Evolutionary conservation across 306 rosid genomes (phyloP), one percentile per base, ranked within the genome.

Genomic region (Cucurbita maxima): DNA sequence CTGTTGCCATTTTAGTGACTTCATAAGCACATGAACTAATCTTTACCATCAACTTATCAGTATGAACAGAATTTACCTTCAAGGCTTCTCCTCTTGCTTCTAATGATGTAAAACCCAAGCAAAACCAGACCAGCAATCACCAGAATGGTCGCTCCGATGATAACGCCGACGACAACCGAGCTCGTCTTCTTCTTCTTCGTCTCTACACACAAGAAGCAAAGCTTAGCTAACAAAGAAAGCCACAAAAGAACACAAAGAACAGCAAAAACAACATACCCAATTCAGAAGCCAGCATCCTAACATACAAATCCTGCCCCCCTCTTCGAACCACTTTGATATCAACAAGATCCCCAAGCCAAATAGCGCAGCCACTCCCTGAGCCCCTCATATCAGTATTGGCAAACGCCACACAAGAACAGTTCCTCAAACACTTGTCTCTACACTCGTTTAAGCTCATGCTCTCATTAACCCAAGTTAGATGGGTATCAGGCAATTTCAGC

Each of bases 321-420:
- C 11, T 34, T 53, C 19, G 44, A 45, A 34, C 54, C 43, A 72
- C 54, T 54, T 64, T 79, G 5, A 79, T 55, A 68, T 79, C 82
- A n/a, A 73, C 14, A 40, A 79, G 75, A 2, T 56, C 64, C 16
- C 78, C 72, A 34, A 63, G 19, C 78, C 92, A 87, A 51, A 82
- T 66, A 22, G 67, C 76, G 55, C 95, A 90, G 10, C 96, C 95
- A 75, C 80, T 82, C 4, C 89, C 91, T 18, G 66, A 85, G 67
- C 78, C 87, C 2, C 84, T 76, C 30, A 77, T 73, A 76, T 87
- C 86, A 1, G 78, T 22, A 61, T 79, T 81, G 6, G 87, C 60
- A 64, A 81, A 88, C 52, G 90, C 90, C 53, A 60, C 79, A 73
- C 96, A 91, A 6, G 88, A 78, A 54, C 96, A 88, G 56, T 88